A percentile compares a stretch with the other conserved stretches of the same genome.
Evolutionary conservation across 1,284 basidiomycete species (phyloP).

Genomic region (Exsudoporus floridanus): DNA sequence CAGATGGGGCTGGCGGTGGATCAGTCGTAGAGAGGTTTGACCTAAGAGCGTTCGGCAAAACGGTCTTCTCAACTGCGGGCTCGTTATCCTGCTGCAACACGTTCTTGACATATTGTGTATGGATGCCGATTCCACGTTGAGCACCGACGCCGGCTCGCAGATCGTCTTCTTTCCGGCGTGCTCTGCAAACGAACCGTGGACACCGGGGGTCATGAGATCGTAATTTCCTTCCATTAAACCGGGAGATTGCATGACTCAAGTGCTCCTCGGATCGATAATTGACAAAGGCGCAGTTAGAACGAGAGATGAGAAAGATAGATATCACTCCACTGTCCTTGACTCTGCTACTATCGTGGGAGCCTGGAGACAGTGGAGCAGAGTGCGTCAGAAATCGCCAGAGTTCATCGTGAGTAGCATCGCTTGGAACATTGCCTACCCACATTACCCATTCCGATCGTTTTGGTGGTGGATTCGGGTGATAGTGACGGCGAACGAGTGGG

Average conservation of each 20-base stretch:
- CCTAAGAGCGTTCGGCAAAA: slow-evolving; percentile 26
- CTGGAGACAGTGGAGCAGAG: slow-evolving; percentile 19
- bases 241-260: slow-evolving; percentile 66
- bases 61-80: slow-evolving; percentile 28
- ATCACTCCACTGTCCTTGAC: slow-evolving; percentile 57
- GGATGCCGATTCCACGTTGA: slow-evolving; percentile 85
- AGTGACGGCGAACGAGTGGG: slow-evolving; percentile 40
- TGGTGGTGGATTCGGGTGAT: slow-evolving; percentile 66
- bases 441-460: slow-evolving; percentile 91
- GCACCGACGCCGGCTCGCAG: slow-evolving; percentile 87
- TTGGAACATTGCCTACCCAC: slow-evolving; percentile 92
- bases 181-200: slow-evolving; percentile 82
- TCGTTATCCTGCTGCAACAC: slow-evolving; percentile 38
- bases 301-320: slow-evolving; percentile 89
- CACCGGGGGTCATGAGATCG: slow-evolving; percentile 71
- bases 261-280: slow-evolving; percentile 74
- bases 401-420: slow-evolving; percentile 84
- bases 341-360: slow-evolving; percentile 6
- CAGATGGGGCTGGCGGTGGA: slow-evolving; percentile 30
- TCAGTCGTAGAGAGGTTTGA: neutral
- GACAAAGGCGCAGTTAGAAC: slow-evolving; percentile 92
- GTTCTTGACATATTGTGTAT: slow-evolving; percentile 76
- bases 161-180: slow-evolving; percentile 83
- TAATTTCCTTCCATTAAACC: slow-evolving; percentile 70
- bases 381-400: slow-evolving; percentile 83